Evolutionary conservation across 1,139 yeast genomes (phyloP).

Genomic region (Diutina pseudorugosa): DNA sequence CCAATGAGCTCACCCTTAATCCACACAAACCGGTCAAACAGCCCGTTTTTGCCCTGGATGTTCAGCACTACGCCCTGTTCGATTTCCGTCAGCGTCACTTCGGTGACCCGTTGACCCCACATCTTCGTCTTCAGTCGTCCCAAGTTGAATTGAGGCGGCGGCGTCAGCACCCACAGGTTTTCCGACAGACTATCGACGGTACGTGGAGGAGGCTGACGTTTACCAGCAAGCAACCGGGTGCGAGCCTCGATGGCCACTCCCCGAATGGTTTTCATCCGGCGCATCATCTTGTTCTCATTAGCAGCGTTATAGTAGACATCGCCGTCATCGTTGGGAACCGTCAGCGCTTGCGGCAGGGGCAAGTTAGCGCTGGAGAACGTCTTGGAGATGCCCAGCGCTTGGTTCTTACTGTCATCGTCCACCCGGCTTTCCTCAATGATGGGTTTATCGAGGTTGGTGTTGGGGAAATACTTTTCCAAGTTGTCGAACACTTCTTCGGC

Average conservation of each 20-base stretch:
- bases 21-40: slow-evolving; percentile 87
- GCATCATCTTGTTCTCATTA: slow-evolving; percentile 15
- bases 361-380: slow-evolving; percentile 37
- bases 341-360: background rate
- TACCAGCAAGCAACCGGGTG: background rate
- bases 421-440: slow-evolving; percentile 49
- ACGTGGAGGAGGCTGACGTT: slow-evolving; percentile 4
- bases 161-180: background rate
- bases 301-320: slow-evolving; percentile 16
- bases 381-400: slow-evolving; percentile 18
- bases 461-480: slow-evolving; percentile 84
- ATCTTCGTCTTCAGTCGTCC: slow-evolving; percentile 64
- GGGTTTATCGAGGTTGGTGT: slow-evolving; percentile 86
- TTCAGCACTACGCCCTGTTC: slow-evolving; percentile 44
- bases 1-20: slow-evolving; percentile 96
- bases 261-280: slow-evolving; percentile 77
- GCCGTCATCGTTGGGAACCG: slow-evolving; percentile 13
- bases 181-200: background rate
- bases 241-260: slow-evolving; percentile 87
- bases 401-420: background rate
- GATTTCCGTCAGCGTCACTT: slow-evolving; percentile 69
- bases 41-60: slow-evolving; percentile 49
- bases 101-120: slow-evolving; percentile 95
- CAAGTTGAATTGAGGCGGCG: background rate
- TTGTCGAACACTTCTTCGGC: slow-evolving; percentile 89